Conservation (phyloP, 495 filamentous ascomycete species). For the Podospora comata region DNA sequence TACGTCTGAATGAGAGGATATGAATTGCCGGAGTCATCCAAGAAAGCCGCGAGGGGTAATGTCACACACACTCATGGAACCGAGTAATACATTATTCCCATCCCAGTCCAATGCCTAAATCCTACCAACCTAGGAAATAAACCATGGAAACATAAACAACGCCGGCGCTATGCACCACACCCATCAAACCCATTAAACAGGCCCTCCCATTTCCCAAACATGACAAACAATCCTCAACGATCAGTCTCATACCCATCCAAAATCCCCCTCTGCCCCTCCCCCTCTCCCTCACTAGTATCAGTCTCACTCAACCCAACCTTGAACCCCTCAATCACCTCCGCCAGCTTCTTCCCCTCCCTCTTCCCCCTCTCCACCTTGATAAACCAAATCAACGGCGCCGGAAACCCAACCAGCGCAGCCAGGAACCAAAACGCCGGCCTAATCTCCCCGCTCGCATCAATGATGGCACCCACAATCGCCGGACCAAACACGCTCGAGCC, state of each 20-base stretch:
- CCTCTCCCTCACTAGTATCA: conserved; percentile 33
- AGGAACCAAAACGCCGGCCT: conserved; percentile 92
- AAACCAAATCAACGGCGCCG: conserved; percentile 76
- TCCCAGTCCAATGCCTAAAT: neutral
- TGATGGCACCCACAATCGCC: conserved; percentile 87
- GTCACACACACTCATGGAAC: neutral
- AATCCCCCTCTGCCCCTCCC: conserved; percentile 33
- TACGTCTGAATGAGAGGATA: neutral
- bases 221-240: conserved; percentile 9
- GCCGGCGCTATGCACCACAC: conserved; percentile 42
- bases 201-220: neutral
- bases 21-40: neutral
- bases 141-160: conserved; percentile 23
- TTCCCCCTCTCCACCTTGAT: conserved; percentile 90
- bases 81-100: conserved; percentile 4
- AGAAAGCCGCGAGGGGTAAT: neutral
- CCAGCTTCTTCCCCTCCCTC: conserved; percentile 68
- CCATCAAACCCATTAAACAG: neutral
- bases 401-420: conserved; percentile 74
- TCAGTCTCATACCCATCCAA: conserved; percentile 36
- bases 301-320: conserved; percentile 28
- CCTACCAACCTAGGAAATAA: neutral
- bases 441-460: conserved; percentile 85
- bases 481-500: conserved; percentile 93
- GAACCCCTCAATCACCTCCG: conserved; percentile 61